Conservation (phyloP, 2,329 filamentous ascomycete genomes). For the Apiospora kogelbergensis region DNA sequence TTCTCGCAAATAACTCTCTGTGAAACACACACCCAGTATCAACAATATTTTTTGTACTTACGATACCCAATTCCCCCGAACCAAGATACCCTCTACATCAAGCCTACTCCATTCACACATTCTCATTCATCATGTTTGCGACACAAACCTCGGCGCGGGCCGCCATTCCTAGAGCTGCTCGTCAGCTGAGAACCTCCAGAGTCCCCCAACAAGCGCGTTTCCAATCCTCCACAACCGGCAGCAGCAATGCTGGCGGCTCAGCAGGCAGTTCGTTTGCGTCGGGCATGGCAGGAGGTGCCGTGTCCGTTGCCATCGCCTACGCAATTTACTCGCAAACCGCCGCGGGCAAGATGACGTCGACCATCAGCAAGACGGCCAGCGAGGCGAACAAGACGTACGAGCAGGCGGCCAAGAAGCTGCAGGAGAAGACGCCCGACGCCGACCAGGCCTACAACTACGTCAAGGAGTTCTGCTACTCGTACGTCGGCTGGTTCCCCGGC, state of each 20-base stretch:
- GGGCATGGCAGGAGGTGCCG: neutral
- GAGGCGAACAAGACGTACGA: constrained; percentile 62
- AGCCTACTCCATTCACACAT: neutral
- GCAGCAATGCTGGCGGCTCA: neutral
- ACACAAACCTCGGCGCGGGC: neutral
- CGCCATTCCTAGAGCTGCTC: neutral
- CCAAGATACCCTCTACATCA: neutral
- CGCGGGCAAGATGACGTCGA: constrained; percentile 15
- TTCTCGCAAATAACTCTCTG: neutral
- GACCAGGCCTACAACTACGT: constrained; percentile 68
- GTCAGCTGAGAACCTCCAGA: neutral
- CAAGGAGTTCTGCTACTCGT: constrained; percentile 64
- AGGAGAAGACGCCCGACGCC: constrained; percentile 62
- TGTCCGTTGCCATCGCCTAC: neutral
- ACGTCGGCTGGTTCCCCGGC: constrained; percentile 71
- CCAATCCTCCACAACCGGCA: constrained; percentile 1
- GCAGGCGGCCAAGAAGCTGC: constrained; percentile 58
- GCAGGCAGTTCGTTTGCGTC: neutral
- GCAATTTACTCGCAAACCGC: neutral
- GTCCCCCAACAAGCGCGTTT: neutral
- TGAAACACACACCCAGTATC: neutral
- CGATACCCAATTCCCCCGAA: neutral
- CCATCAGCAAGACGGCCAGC: constrained; percentile 47
- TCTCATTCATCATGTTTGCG: neutral
- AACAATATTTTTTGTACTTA: neutral